These are phyloP conservation scores for Spathaspora boniae DNA, from an alignment of 805 yeast genomes.

Conservation along the genomic window DNA sequence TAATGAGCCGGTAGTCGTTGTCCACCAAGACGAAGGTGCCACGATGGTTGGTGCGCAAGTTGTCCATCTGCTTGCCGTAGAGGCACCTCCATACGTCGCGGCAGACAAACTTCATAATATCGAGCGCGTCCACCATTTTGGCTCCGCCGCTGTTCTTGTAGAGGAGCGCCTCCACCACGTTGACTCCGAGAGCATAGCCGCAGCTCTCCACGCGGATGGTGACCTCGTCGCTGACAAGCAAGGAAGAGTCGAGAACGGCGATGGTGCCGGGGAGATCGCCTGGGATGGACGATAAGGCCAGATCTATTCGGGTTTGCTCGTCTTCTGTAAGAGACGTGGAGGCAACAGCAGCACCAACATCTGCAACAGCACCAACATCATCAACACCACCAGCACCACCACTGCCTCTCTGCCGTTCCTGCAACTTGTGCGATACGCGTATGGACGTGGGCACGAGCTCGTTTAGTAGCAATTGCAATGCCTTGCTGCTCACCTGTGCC, in stretches of 20 bases:
- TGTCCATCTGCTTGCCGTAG: conserved; percentile 86
- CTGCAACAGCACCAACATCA: too few species aligned
- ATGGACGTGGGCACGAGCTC: conserved; percentile 75
- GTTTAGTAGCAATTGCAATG: conserved; percentile 63
- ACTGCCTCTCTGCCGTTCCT: too few species aligned
- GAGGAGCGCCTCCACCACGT: conserved; percentile 47
- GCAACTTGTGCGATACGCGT: conserved; percentile 51
- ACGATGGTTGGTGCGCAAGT: conserved; percentile 86
- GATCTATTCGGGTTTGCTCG: conserved; percentile 21
- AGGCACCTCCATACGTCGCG: conserved; percentile 85
- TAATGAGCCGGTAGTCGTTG: conserved; percentile 53
- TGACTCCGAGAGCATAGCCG: conserved; percentile 69
- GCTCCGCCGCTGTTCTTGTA: conserved; percentile 29
- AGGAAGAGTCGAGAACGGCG: conserved; percentile 32
- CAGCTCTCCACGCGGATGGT: conserved; percentile 59
- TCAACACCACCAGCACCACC: too few species aligned
- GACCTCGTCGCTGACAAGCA: conserved; percentile 46
- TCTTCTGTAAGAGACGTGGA: conserved; percentile 15
- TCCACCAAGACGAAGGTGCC: conserved; percentile 81
- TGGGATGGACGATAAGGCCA: conserved; percentile 25
- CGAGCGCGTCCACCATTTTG: conserved; percentile 58
- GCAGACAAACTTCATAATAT: conserved; percentile 88
- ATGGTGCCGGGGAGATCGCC: conserved; percentile 43
- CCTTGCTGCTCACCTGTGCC: conserved; percentile 48
- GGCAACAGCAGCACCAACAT: conserved; percentile 12